phyloP scores from a whole-genome alignment of 2,329 filamentous ascomycete species.

The Hymenoscyphus albidus region DNA sequence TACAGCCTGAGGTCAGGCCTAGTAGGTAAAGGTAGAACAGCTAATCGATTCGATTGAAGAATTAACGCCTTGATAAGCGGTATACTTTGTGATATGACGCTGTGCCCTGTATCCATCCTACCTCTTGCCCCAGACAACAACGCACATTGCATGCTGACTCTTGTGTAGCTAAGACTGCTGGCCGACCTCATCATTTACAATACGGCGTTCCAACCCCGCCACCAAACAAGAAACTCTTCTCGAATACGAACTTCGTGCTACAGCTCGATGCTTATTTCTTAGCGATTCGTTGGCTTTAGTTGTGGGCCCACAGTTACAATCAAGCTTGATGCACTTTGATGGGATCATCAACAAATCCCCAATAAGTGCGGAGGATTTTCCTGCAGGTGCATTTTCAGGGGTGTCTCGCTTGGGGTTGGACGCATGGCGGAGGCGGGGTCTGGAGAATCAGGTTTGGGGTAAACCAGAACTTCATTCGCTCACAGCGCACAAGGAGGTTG shows the following conservation, averaged over 20 bases:
- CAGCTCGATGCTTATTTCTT: background rate
- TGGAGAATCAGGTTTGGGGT: conserved; percentile 3
- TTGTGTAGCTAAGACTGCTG: conserved; percentile 7
- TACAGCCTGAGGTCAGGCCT: background rate
- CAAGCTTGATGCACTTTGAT: background rate
- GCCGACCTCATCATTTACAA: conserved; percentile 10
- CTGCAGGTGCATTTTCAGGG: background rate
- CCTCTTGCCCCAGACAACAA: background rate
- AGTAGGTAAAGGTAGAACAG: background rate
- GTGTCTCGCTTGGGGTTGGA: background rate
- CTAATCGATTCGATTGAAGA: background rate
- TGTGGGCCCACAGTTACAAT: background rate
- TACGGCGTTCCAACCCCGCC: background rate
- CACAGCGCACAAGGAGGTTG: background rate
- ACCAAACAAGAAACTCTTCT: background rate
- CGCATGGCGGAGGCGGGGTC: background rate
- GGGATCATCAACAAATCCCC: background rate
- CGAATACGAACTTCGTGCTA: background rate
- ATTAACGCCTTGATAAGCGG: background rate
- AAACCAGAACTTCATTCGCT: conserved; percentile 7
- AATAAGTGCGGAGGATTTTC: background rate
- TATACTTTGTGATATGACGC: background rate
- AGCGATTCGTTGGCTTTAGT: background rate
- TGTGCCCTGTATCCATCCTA: background rate
- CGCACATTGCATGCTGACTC: background rate